Evolutionary conservation across 371 early-diverging fungal species (phyloP), one percentile per base, ranked within the genome.

Genomic region (Mortierella sp.): DNA sequence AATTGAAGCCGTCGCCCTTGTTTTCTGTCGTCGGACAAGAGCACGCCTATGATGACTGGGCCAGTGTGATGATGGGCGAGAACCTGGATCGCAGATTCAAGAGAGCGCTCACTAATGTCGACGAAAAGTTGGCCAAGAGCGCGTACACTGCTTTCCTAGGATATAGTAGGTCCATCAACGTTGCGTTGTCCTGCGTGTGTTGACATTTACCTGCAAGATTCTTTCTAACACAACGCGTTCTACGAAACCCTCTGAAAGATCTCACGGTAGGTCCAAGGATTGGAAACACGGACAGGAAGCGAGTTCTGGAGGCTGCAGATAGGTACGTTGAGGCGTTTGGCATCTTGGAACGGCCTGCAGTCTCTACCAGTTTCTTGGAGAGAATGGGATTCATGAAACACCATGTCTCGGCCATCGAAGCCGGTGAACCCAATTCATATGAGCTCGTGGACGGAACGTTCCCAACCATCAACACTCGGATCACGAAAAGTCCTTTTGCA

Each of bases 221-320:
- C 76, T 10, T 31, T 82, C 84, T 38, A 73, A 85, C 6, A 86
- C 78, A 54, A 72, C 81, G 10, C 83, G 85, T 26, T 79, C 81
- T 47, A n/a, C n/a, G n/a, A n/a, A n/a, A n/a, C 69, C 90, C 48
- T 13, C 13, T 43, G 86, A 85, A 79, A 80, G 85, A 59, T 50
- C 47, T 78, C 41, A 71, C 66, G 31, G 67, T 58, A 28, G 68
- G 73, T 1, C 67, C 64, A 39, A 50, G 41, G 54, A 79, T 79
- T 26, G 65, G 58, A 3, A 64, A 57, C 30, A 65, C 59, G 13
- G 72, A 62, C 43, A 53, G 55, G 27, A 69, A 45, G 51, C 52
- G 50, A 47, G 61, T 67, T 30, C 52, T 72, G 5, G 68, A 80
- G 27, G 54, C 72, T 18, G 69, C 72, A 18, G 79, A 68, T 48